Percentiles rank a stretch among this genome's conserved stretches.
phyloP scores from a whole-genome alignment of 306 rosid species.

The Sechiopsis laciniata region DNA sequence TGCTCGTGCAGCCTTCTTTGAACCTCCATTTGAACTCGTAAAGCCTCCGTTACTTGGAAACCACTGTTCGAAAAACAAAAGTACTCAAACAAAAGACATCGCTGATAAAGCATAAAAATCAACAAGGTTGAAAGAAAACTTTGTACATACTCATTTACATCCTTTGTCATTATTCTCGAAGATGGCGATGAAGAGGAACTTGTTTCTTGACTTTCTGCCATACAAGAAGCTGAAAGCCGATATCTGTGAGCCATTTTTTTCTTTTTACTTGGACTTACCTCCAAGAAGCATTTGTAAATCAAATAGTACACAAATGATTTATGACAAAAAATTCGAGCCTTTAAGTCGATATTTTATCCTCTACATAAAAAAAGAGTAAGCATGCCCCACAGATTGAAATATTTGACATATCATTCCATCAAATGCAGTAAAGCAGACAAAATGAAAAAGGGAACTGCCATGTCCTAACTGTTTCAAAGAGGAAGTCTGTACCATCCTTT shows the following conservation, averaged over 20 bases:
- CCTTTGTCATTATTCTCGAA: constrained; percentile 39
- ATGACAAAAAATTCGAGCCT: no score
- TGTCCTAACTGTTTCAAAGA: neutral
- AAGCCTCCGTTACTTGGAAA: constrained; percentile 53
- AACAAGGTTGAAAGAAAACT: neutral
- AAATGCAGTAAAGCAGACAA: constrained; percentile 1
- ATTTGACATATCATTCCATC: neutral
- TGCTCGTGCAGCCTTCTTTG: constrained; percentile 58
- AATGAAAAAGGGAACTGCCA: neutral
- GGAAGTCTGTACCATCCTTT: constrained; percentile 41
- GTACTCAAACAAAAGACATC: neutral
- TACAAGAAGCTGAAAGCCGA: constrained; percentile 44
- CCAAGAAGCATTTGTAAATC: constrained; percentile 8
- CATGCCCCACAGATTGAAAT: neutral
- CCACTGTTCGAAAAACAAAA: constrained; percentile 34
- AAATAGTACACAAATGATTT: neutral
- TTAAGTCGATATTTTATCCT: neutral
- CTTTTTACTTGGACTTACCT: neutral
- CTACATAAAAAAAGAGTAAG: neutral
- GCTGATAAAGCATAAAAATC: neutral
- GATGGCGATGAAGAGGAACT: constrained; percentile 44
- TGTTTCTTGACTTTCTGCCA: constrained; percentile 53
- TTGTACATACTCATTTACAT: constrained; percentile 35
- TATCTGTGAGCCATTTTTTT: no score
- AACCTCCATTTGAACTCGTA: constrained; percentile 60